These are phyloP conservation scores for Teunomyces tritomae DNA, from an alignment of 805 yeast genomes.

Conservation along the genomic window DNA sequence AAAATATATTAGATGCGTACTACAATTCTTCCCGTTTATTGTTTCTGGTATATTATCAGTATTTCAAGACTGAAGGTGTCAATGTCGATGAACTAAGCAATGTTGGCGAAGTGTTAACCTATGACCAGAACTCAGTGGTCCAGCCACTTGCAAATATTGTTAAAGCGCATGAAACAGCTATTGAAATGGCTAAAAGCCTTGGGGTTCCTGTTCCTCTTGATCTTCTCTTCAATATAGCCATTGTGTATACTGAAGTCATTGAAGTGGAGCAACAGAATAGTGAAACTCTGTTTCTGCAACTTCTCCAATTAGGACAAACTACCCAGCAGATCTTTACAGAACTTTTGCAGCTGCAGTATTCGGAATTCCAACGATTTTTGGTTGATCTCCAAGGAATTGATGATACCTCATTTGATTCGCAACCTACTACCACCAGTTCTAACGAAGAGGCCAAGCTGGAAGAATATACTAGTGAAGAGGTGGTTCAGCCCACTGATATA, in stretches of 20 bases:
- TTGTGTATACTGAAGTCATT: slow-evolving; percentile 47
- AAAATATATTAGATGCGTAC: slow-evolving; percentile 41
- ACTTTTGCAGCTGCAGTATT: slow-evolving; percentile 27
- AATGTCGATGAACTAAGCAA: slow-evolving; percentile 26
- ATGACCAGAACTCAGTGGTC: slow-evolving; percentile 31
- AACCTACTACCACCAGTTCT: background rate
- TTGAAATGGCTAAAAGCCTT: slow-evolving; percentile 17
- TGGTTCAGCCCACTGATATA: slow-evolving; percentile 35
- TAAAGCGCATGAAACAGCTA: slow-evolving; percentile 37
- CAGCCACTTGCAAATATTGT: slow-evolving; percentile 37
- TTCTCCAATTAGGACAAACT: slow-evolving; percentile 15
- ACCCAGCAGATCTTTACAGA: slow-evolving; percentile 19
- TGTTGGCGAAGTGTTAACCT: slow-evolving; percentile 32
- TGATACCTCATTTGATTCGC: background rate
- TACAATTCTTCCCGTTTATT: slow-evolving; percentile 61
- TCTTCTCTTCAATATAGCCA: slow-evolving; percentile 44
- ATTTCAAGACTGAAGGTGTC: slow-evolving; percentile 47
- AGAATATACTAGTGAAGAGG: slow-evolving; percentile 20
- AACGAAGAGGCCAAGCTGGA: slow-evolving; percentile 3
- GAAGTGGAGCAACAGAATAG: slow-evolving; percentile 32
- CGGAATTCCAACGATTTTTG: slow-evolving; percentile 26
- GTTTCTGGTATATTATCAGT: slow-evolving; percentile 55
- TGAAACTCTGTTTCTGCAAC: slow-evolving; percentile 11
- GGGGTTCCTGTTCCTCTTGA: slow-evolving; percentile 33
- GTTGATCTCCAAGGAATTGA: slow-evolving; percentile 16